Base-by-base conservation (phyloP, 2,329 filamentous ascomycete species). In the Piedraia hortae region DNA sequence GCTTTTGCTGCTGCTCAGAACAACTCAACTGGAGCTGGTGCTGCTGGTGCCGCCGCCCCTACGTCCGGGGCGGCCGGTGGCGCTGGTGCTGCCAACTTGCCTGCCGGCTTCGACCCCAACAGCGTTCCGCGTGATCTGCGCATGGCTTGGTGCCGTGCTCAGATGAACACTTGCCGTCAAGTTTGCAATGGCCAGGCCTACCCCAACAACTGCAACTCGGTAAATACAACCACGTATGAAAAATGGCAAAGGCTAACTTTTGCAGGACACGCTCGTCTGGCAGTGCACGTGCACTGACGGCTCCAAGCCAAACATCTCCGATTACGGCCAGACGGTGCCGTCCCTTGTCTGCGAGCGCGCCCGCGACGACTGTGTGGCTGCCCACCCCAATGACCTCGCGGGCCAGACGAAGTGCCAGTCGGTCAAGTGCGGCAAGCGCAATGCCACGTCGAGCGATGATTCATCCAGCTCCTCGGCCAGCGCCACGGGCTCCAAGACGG, bases 131-230 rank as follows among this genome's bases (percentile, higher is more conserved):
- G 34, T 3, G 24, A 37, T 18, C 32, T 38, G 12, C 45, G 45
- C 30, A 31, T 43, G 37, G 31, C 45, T 26, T 69, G 62, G 62
- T 71, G 65, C 39, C 41, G 43, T 24, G 59, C 51, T 30, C 48
- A 69, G 46, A 44, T 45, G 28, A 62, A 62, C 43, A 54, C 53
- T 19, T 71, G 65, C 46, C 59, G 57, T 9, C 39, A 52, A 26
- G 51, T 69, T 30, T 71, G 65, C 45, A 51, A 51, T 26, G 40
- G 53, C 29, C 36, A 41, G 30, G 44, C 50, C 31, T 43, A 38
- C 28, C 34, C 37, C 30, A 67, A 67, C 47, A 42, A 36, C 21
- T 71, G 65, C 40, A 50, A 61, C 29, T 19, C 45, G 16, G 64
- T 70, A 53, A 39, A n/a, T n/a, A n/a, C n/a, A n/a, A 59, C 14